Conservation (phyloP, 2,329 filamentous ascomycete genomes). For the Aureobasidium zeae region DNA sequence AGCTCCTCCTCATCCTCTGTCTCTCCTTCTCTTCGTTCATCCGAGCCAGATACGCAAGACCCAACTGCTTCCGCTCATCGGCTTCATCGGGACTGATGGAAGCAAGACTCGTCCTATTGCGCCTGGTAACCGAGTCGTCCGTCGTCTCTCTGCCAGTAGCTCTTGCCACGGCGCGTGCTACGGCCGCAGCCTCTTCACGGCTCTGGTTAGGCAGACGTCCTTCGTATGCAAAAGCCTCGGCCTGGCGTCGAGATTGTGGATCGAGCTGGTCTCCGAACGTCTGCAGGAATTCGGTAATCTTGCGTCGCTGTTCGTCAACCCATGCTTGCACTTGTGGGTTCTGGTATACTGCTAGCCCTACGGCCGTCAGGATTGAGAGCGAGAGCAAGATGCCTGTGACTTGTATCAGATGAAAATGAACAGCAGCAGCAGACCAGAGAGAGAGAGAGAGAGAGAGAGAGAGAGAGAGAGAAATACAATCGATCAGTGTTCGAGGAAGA, state of each 20-base stretch:
- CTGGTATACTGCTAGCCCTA: constrained; percentile 54
- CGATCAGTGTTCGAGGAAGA: too few relatives aligned
- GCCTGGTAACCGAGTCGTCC: constrained; percentile 2
- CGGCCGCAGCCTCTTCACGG: constrained; percentile 27
- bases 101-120: neutral
- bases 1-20: constrained; percentile 18
- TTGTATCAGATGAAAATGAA: constrained; percentile 2
- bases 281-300: constrained; percentile 50
- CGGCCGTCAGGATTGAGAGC: constrained; percentile 51
- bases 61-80: constrained; percentile 27
- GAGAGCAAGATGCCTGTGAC: constrained; percentile 52
- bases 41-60: constrained; percentile 28
- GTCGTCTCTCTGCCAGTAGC: constrained; percentile 25
- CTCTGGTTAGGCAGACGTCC: constrained; percentile 23
- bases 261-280: constrained; percentile 52
- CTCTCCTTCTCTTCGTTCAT: constrained; percentile 28
- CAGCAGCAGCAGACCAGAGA: neutral
- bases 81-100: constrained; percentile 19
- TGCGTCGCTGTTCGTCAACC: constrained; percentile 52
- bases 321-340: constrained; percentile 54
- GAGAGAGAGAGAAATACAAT: neutral
- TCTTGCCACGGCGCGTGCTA: constrained; percentile 26
- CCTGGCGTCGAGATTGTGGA: constrained; percentile 32
- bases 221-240: constrained; percentile 31
- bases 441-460: neutral